These are phyloP conservation scores for Chalciporus sphaerocephalus DNA, from an alignment of 768 basidiomycete genomes.

Conservation along the genomic window DNA sequence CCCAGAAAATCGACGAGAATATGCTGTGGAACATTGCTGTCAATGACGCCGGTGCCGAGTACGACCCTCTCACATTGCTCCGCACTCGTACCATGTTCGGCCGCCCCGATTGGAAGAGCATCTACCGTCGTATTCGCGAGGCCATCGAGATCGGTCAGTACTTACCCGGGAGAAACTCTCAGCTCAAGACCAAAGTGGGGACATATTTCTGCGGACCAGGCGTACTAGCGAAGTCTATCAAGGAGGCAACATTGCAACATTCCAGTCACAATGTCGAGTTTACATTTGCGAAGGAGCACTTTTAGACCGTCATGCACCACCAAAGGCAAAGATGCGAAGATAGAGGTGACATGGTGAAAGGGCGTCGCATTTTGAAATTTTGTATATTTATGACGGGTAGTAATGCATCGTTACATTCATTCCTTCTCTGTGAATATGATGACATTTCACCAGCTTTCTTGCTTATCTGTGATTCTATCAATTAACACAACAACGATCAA, in stretches of 20 bases:
- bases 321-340: too few relatives aligned
- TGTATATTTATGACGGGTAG: too few relatives aligned
- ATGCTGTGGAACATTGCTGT: slow-evolving; percentile 92
- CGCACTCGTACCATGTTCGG: slow-evolving; percentile 88
- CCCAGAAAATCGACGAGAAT: slow-evolving; percentile 78
- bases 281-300: slow-evolving; percentile 50
- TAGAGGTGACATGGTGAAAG: too few relatives aligned
- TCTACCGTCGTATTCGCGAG: slow-evolving; percentile 69
- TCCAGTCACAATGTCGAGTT: slow-evolving; percentile 60
- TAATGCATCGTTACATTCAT: too few relatives aligned
- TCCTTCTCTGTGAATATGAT: too few relatives aligned
- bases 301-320: too few relatives aligned
- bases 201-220: slow-evolving; percentile 74
- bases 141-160: slow-evolving; percentile 83
- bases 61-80: slow-evolving; percentile 86
- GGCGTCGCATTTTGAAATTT: too few relatives aligned
- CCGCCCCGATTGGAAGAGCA: slow-evolving; percentile 82
- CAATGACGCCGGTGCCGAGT: slow-evolving; percentile 80
- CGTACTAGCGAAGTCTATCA: slow-evolving; percentile 69
- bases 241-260: slow-evolving; percentile 59
- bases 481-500: too few relatives aligned
- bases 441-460: too few relatives aligned
- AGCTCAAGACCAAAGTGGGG: slow-evolving; percentile 79
- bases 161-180: slow-evolving; percentile 70
- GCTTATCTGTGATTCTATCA: too few relatives aligned